These are phyloP conservation scores for Phytophthora cactorum DNA, from an alignment of 352 stramenopile species.

Conservation along the genomic window DNA sequence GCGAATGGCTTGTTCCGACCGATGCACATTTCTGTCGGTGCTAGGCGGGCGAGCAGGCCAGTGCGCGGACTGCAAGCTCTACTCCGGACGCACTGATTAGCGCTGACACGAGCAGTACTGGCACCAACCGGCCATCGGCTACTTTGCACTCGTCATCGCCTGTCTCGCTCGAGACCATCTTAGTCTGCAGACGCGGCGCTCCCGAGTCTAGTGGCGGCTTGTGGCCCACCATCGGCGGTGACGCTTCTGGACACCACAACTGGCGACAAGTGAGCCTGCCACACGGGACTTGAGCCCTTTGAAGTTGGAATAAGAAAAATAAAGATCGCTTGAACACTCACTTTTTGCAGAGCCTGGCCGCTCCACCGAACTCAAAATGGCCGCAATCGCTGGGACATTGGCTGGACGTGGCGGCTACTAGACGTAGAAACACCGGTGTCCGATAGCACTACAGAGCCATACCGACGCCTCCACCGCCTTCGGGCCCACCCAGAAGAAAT, in stretches of 20 bases:
- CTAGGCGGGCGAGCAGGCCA: conserved; percentile 10
- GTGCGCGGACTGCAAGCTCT: conserved; percentile 4
- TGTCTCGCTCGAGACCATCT: conserved; percentile 31
- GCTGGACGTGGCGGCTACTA: no score
- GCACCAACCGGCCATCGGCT: conserved; percentile 30
- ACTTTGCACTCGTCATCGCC: conserved; percentile 35
- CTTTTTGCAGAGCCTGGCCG: conserved; percentile 17
- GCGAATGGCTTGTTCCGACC: conserved; percentile 35
- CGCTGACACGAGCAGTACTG: conserved; percentile 23
- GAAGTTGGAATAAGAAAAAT: conserved; percentile 42
- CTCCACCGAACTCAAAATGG: conserved; percentile 18
- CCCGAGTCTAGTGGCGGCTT: conserved; percentile 4
- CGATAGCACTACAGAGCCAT: no score
- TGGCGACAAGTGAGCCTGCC: conserved; percentile 37
- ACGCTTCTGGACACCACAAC: conserved; percentile 12
- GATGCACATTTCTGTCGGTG: conserved; percentile 7
- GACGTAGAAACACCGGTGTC: no score
- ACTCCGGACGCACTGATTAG: conserved; percentile 29
- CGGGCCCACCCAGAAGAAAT: no score
- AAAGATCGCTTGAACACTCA: conserved; percentile 27
- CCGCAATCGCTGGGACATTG: conserved; percentile 9
- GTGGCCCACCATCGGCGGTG: conserved; percentile 4
- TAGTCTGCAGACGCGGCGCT: conserved; percentile 35
- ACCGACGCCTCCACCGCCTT: no score
- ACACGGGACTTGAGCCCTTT: conserved; percentile 32